Conservation (phyloP, 768 basidiomycete genomes). For the Mycena galopus region DNA sequence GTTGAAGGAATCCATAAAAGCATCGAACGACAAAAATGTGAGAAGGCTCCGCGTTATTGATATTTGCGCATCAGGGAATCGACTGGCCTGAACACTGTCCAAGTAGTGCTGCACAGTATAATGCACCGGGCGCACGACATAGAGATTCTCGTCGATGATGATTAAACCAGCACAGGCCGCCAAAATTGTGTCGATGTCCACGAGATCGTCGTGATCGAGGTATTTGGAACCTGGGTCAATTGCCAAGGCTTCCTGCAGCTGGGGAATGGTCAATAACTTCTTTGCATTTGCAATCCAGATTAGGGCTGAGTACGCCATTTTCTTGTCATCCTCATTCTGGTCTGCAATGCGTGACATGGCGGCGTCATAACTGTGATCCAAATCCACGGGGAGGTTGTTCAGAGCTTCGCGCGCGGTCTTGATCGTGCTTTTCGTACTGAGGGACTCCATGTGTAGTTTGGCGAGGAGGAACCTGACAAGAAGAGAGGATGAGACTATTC, state of each 20-base stretch:
- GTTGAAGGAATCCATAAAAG: neutral
- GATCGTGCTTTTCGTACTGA: neutral
- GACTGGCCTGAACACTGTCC: neutral
- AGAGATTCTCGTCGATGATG: neutral
- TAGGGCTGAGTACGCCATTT: neutral
- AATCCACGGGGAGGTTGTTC: neutral
- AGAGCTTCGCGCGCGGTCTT: neutral
- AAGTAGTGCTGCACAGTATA: neutral
- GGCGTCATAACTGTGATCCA: neutral
- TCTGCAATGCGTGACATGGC: neutral
- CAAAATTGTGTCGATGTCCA: neutral
- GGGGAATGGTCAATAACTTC: neutral
- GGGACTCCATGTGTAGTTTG: neutral
- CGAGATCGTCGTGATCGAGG: neutral
- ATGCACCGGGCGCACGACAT: neutral
- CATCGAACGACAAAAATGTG: neutral
- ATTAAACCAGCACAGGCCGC: neutral
- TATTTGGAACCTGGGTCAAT: neutral
- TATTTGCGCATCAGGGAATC: neutral
- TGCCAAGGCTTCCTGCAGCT: neutral
- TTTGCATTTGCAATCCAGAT: neutral
- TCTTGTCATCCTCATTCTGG: neutral
- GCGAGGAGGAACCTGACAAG: neutral
- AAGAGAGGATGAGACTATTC: neutral
- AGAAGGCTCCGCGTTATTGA: neutral